Base-by-base conservation (phyloP, 192 early-diverging fungal species). In the Spizellomyces sp. region DNA sequence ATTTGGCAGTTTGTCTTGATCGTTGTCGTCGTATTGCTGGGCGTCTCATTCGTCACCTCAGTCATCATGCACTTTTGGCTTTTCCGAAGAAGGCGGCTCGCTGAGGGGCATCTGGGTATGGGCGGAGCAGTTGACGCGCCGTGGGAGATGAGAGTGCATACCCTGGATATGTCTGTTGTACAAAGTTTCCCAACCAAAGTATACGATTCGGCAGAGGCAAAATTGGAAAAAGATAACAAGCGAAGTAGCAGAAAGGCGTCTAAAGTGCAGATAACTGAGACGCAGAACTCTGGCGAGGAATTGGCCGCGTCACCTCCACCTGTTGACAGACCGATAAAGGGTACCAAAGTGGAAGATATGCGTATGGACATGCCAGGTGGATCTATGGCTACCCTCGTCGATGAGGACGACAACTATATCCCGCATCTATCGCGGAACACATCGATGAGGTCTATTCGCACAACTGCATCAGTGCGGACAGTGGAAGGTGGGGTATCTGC, bases 51-150 rank as follows among this genome's bases (percentile, higher is more conserved):
- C 19, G 9, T 64, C 45, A 22, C 17, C 8, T 65, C 62, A 17
- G 70, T 72, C 42, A 45, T 55, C 17, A n/a, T 72, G 9, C 70
- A 72, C 50, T 63, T 63, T 54, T 65, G 60, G 58, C 45, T 70
- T 17, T 61, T 70, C 36, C 36, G 47, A 17, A 43, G 60, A 6
- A 19, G 69, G 17, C 27, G 69, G 0, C 15, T n/a, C 17, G 15
- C 9, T 4, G 27, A 36, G 27, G 27, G 27, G 27, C 27, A 41
- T 3, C 62, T 41, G 17, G 9, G 62, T 19, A 0, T 5, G 46
- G 17, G 36, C 27, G 22, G 46, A 15, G 22, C 9, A 5, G 7
- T 2, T 36, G 27, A 36, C 27, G 27, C 27, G 64, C 15, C 14
- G 47, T 36, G 27, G 27, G 27, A 9, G 55, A 61, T 47, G 58